Evolutionary conservation across 1,284 basidiomycete genomes (phyloP), one percentile per base, ranked within the genome.

Genomic region (Stygiomarasmius scandens): DNA sequence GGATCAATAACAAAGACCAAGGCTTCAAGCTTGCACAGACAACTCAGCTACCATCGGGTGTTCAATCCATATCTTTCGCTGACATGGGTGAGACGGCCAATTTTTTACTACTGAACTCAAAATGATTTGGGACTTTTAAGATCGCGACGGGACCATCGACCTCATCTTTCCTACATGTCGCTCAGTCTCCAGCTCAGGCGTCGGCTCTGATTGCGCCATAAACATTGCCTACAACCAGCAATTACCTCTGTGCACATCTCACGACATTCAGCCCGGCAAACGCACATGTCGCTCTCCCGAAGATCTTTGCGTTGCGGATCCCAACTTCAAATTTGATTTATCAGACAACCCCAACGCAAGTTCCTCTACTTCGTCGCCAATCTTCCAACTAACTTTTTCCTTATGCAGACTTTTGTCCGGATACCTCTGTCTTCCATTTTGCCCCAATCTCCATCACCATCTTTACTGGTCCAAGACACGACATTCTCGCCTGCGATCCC

Each of bases 171-270:
- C 93, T 0, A 90, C 90, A 0, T 99, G 96, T 71, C 75, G 82
- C 1, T 82, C 80, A 1, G 83, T 89, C 14, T 93, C 91, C 2
- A 70, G 80, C 0, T 77, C 81, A 0, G 92, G 92, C 0, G 73
- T 90, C 1, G 94, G 93, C 3, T 76, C 77, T 0, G 80, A 84
- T 49, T 99, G 97, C 71, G 78, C 76, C 49, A 83, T 99, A 71
- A 95, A 97, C 67, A 90, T 99, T 60, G 95, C 89, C 1, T 98
- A 94, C 77, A 99, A 99, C 72, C 81, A 89, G 59, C 96, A 99
- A 69, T 83, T 95, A 12, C 87, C 89, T 0, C 78, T 98, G 0
- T 99, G 97, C 70, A 79, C 81, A 0, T 65, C 82, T 0, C 79
- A 81, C 0, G 75, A 80, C 1, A 76, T 78, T 2, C 77, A 76